Base-by-base conservation (phyloP, 768 basidiomycete genomes). In the Rhodotorula sphaerocarpa region DNA sequence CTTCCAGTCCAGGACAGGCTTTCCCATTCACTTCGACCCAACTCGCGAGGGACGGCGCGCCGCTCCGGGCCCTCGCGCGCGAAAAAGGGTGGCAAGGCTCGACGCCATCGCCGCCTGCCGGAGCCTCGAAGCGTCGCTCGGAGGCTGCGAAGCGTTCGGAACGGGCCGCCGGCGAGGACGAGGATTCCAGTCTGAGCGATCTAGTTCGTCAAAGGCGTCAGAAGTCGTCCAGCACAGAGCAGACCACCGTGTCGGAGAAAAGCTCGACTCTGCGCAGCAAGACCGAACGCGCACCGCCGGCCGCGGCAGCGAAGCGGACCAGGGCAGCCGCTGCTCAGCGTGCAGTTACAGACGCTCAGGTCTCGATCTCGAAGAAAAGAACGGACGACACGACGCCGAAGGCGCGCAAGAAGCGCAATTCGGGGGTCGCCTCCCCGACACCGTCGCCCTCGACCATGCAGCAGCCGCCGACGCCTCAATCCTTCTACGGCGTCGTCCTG, bases 401-500 rank as follows among this genome's bases (percentile, higher is more conserved):
- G 16, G 10, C 16, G 18, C 52, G 39, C 15, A 41, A 28, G 52
- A 42, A 30, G 39, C 50, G 52, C 39, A 27, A 5, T 18, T 42
- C 48, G 11, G 5, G 23, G n/a, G 48, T n/a, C 30, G 5, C n/a
- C 2, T n/a, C 43, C 15, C 28, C 41, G 15, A 47, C 50, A 14
- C 4, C 53, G 11, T 47, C 54, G n/a, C 28, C 59, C 20, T 18
- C 33, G 50, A 18, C 7, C 7, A 47, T 30, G 47, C 36, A 2
- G 23, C 58, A 51, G 31, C 51, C 59, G 12, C 31, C 50, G 7
- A n/a, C 43, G 20, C 59, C 59, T 7, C 25, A 52, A 21, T 28
- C 31, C 2, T 60, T 60, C 59, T 60, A 51, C 51, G 50, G 50
- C 11, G 57, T 59, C 57, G 50, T 34, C 7, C 20, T 41, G 9